Percentiles rank a stretch among this genome's conserved stretches.
Conservation (phyloP, 306 rosid species). For the Malus sylvestris region DNA sequence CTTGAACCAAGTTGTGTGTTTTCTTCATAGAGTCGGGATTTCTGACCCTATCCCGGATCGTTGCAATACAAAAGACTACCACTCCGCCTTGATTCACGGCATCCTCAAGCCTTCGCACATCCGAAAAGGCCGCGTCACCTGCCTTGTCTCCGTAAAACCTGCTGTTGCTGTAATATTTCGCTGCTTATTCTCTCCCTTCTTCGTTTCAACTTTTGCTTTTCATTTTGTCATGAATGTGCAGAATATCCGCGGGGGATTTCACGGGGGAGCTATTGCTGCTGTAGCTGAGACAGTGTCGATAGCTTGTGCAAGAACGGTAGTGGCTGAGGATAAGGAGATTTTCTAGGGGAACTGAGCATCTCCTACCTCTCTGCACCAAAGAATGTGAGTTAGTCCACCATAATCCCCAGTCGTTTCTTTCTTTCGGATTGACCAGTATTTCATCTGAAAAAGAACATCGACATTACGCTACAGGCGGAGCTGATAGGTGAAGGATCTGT, state of each 20-base stretch:
- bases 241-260: conserved; percentile 22
- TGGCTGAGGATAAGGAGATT: conserved; percentile 26
- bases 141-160: conserved; percentile 33
- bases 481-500: conserved; percentile 49
- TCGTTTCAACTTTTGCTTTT: not conserved
- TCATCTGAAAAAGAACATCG: too few species aligned
- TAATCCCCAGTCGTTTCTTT: too few species aligned
- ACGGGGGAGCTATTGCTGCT: conserved; percentile 45
- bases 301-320: conserved; percentile 41
- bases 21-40: conserved; percentile 4
- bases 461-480: conserved; percentile 45
- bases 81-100: conserved; percentile 14
- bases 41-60: conserved; percentile 19
- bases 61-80: conserved; percentile 20
- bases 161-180: conserved; percentile 18
- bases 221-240: conserved; percentile 13
- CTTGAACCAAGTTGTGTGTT: not conserved
- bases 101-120: conserved; percentile 15
- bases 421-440: too few species aligned
- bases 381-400: conserved; percentile 21
- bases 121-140: conserved; percentile 31
- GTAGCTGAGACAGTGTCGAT: conserved; percentile 31
- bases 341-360: conserved; percentile 40
- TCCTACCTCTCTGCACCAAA: conserved; percentile 40
- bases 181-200: not conserved